Conservation (phyloP, 2,329 filamentous ascomycete species). For the Metarhizium guizhouense region DNA sequence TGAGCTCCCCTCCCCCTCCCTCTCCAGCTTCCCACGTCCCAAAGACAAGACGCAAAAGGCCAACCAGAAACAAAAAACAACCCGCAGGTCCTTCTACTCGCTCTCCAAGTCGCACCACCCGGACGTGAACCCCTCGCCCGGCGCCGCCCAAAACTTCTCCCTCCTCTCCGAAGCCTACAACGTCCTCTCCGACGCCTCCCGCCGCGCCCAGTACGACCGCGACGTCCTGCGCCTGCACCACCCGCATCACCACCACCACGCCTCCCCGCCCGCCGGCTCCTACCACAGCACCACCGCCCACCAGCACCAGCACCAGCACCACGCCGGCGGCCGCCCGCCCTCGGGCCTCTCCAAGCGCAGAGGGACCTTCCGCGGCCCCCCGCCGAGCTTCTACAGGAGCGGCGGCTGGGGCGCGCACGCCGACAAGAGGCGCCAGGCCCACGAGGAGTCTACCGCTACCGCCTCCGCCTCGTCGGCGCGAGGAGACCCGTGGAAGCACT, state of each 20-base stretch:
- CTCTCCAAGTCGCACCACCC: constrained; percentile 91
- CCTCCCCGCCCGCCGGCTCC: constrained; percentile 57
- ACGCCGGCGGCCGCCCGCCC: constrained; percentile 67
- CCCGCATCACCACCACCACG: constrained; percentile 42
- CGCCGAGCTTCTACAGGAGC: constrained; percentile 77
- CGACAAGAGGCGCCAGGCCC: constrained; percentile 48
- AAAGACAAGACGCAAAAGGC: no score
- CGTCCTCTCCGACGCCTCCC: constrained; percentile 61
- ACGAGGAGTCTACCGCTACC: constrained; percentile 30
- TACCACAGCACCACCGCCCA: no score
- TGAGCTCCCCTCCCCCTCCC: constrained; percentile 1
- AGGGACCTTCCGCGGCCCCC: constrained; percentile 72
- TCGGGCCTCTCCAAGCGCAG: constrained; percentile 72
- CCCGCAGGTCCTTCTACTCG: constrained; percentile 60
- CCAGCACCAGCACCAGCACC: constrained; percentile 36
- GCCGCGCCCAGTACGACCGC: constrained; percentile 75
- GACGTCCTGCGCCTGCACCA: constrained; percentile 42
- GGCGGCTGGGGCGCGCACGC: constrained; percentile 66
- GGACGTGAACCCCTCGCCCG: constrained; percentile 70
- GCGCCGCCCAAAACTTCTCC: constrained; percentile 68
- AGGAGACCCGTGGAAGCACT: no score
- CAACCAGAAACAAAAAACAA: no score
- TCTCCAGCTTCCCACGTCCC: no score
- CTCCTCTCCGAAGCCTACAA: constrained; percentile 78
- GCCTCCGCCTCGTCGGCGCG: background rate